Base-by-base conservation (phyloP, 768 basidiomycete species). In the Postia placenta region DNA sequence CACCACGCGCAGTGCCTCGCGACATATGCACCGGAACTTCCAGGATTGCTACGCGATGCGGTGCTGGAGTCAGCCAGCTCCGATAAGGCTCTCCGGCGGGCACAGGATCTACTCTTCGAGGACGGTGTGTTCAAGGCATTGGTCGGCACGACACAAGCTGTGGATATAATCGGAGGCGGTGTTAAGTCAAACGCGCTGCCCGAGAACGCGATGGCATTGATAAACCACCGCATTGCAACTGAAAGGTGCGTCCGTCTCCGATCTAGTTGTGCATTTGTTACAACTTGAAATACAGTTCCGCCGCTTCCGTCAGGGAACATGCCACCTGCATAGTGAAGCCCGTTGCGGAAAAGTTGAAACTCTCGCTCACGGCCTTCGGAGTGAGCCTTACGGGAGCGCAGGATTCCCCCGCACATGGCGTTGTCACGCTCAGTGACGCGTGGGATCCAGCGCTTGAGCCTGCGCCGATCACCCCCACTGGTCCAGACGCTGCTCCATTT, bases 101-200 rank as follows among this genome's bases (percentile, higher is more conserved):
- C 87, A 7, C 80, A 81, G 48, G 60, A 70, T 30, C 61, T 79
- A 20, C 60, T 58, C 28, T 49, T 51, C 20, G 66, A 71, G 23
- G 59, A 70, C 42, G 61, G 59, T 0, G 22, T 53, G 3, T 67
- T 70, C 52, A 73, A 70, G 47, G 79, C 71, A 52, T 60, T 81
- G 7, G 69, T 81, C 3, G 73, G 79, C 27, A 90, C 86, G 3
- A 90, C 89, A 1, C 86, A 89, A 63, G 90, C 90, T 1, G 75
- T 85, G 38, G 87, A 90, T 57, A 60, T 92, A 30, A 64, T 77
- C 45, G 44, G 59, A 20, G 65, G 67, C 14, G 65, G 60, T 19
- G 65, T 65, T 17, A 65, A 63, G 54, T 47, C 54, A 36, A 92
- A 92, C 57, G 87, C 88, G 23, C 74, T 93, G 20, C 90, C 90